A percentile compares a stretch with the other conserved stretches of the same genome.
Conservation (phyloP, 192 early-diverging fungal species). For the Gonapodya sp. region DNA sequence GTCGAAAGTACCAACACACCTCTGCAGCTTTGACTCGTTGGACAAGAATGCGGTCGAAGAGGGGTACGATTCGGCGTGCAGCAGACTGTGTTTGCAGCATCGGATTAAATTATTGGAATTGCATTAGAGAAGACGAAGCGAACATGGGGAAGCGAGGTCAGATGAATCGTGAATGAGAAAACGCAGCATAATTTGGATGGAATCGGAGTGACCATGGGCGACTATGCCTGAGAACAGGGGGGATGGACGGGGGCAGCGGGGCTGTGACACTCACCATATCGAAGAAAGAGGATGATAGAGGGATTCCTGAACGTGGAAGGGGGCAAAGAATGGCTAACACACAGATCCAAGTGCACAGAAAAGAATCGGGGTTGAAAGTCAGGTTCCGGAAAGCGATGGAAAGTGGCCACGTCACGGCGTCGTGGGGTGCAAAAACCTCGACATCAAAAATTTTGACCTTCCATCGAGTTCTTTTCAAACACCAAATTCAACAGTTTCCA, state of each 20-base stretch:
- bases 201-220: too few relatives aligned
- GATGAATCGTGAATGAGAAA: too few relatives aligned
- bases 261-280: background rate
- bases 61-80: conserved; percentile 68
- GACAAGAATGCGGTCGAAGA: conserved; percentile 96
- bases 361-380: too few relatives aligned
- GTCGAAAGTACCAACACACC: conserved; percentile 32
- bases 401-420: background rate
- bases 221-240: too few relatives aligned
- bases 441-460: background rate
- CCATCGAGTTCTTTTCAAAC: background rate
- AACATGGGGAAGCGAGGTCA: too few relatives aligned
- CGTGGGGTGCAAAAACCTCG: background rate
- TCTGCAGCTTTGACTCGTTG: conserved; percentile 90
- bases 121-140: too few relatives aligned
- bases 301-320: too few relatives aligned
- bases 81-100: background rate
- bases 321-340: too few relatives aligned
- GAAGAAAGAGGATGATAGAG: too few relatives aligned
- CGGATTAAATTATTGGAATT: background rate
- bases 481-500: background rate
- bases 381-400: too few relatives aligned
- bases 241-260: background rate
- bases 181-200: too few relatives aligned
- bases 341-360: too few relatives aligned